Conservation (phyloP, 164 flowering plant species). For the Magnolia kwangsiensis region DNA sequence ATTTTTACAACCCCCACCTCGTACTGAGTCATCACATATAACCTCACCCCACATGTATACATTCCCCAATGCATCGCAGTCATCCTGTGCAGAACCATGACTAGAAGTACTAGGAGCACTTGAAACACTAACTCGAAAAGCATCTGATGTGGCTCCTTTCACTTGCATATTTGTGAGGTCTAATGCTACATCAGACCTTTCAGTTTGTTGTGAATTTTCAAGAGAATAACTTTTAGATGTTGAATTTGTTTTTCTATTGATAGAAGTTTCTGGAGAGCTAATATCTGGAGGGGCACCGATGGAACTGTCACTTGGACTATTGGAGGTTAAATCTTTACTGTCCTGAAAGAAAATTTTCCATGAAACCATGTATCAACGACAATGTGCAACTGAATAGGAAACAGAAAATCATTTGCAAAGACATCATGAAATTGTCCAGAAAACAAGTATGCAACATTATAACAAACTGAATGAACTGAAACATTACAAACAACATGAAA, state of each 20-base stretch:
- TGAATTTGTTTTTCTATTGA: slow-evolving; percentile 12
- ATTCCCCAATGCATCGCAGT: slow-evolving; percentile 41
- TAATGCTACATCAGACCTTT: slow-evolving; percentile 28
- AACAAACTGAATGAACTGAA: too few relatives aligned
- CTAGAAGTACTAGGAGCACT: slow-evolving; percentile 43
- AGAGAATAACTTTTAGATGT: slow-evolving; percentile 34
- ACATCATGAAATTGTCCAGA: too few relatives aligned
- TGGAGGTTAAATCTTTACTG: slow-evolving; percentile 29
- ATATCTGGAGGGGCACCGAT: slow-evolving; percentile 24
- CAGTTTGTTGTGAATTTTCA: slow-evolving; percentile 33
- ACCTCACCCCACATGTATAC: slow-evolving; percentile 39
- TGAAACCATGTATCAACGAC: neutral
- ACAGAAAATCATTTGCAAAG: neutral
- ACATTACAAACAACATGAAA: too few relatives aligned
- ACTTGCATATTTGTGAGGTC: slow-evolving; percentile 35
- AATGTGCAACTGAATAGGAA: neutral
- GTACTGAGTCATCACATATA: slow-evolving; percentile 23
- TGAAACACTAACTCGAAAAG: slow-evolving; percentile 40
- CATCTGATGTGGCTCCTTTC: slow-evolving; percentile 36
- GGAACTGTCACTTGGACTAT: slow-evolving; percentile 34
- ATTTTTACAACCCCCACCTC: slow-evolving; percentile 18
- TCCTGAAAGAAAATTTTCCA: slow-evolving; percentile 26
- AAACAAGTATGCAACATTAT: too few relatives aligned
- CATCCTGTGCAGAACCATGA: slow-evolving; percentile 39
- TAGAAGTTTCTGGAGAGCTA: slow-evolving; percentile 32